Conservation (phyloP, 2,329 filamentous ascomycete species). For the Ciborinia camelliae region DNA sequence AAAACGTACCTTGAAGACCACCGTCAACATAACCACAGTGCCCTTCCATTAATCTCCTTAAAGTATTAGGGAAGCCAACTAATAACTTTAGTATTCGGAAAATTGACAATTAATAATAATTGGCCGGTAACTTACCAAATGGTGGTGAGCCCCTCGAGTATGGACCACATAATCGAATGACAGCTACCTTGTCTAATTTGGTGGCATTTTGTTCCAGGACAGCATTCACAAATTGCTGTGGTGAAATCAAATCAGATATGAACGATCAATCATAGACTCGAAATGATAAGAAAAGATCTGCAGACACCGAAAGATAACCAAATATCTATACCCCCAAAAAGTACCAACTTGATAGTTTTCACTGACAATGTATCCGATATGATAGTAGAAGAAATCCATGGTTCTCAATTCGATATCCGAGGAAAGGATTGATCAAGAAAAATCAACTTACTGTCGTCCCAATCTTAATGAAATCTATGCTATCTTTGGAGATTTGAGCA, state of each 20-base stretch:
- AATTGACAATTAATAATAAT: too few relatives aligned
- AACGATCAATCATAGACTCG: neutral
- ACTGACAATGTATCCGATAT: neutral
- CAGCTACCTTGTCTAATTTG: slow-evolving; percentile 49
- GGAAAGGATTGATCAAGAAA: neutral
- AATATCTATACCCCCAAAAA: neutral
- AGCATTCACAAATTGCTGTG: slow-evolving; percentile 48
- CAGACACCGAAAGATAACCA: neutral
- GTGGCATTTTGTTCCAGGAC: slow-evolving; percentile 49
- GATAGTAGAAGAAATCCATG: neutral
- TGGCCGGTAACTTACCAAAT: slow-evolving; percentile 34
- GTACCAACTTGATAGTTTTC: neutral
- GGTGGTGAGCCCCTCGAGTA: slow-evolving; percentile 49
- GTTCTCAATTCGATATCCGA: too few relatives aligned
- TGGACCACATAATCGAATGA: slow-evolving; percentile 48
- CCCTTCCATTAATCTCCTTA: slow-evolving; percentile 47
- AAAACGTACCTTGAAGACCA: slow-evolving; percentile 33
- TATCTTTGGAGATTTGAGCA: slow-evolving; percentile 40
- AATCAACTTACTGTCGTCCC: slow-evolving; percentile 38
- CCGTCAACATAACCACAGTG: slow-evolving; percentile 49
- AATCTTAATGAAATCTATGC: slow-evolving; percentile 48
- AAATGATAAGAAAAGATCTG: slow-evolving; percentile 1
- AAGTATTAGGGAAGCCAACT: slow-evolving; percentile 46
- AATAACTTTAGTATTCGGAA: neutral
- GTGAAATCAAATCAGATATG: neutral